Conservation (phyloP, 768 basidiomycete species). For the Tremella yokohamensis region DNA sequence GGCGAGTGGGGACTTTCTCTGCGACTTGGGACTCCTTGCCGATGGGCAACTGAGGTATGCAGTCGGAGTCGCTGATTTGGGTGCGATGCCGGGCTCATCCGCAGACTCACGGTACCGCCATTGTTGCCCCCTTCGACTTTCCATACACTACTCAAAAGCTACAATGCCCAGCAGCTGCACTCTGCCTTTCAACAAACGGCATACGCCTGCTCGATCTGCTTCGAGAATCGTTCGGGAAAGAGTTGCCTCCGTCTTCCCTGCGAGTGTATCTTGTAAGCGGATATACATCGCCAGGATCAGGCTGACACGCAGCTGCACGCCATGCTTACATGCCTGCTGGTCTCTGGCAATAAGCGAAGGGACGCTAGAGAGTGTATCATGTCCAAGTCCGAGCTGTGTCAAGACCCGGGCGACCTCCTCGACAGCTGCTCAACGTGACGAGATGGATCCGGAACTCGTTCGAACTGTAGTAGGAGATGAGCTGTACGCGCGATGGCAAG, state of each 20-base stretch:
- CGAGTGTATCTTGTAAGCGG: constrained; percentile 64
- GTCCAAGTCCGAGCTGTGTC: constrained; percentile 76
- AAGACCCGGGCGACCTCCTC: constrained; percentile 52
- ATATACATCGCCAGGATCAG: neutral
- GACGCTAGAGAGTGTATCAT: constrained; percentile 68
- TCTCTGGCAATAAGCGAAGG: constrained; percentile 74
- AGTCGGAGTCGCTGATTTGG: neutral
- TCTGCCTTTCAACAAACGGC: constrained; percentile 61
- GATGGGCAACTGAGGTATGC: constrained; percentile 24
- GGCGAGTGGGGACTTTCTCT: constrained; percentile 35
- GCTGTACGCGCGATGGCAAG: constrained; percentile 68
- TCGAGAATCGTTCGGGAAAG: constrained; percentile 68
- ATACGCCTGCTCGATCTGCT: constrained; percentile 72
- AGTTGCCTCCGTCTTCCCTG: constrained; percentile 69
- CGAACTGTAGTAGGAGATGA: constrained; percentile 65
- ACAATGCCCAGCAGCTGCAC: constrained; percentile 33
- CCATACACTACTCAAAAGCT: constrained; percentile 32
- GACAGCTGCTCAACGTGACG: constrained; percentile 18
- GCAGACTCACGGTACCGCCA: constrained; percentile 30
- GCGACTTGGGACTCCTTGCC: constrained; percentile 23
- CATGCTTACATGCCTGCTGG: constrained; percentile 79
- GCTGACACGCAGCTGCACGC: constrained; percentile 57
- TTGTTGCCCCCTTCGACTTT: constrained; percentile 25
- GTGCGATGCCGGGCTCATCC: too few relatives aligned
- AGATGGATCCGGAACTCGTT: constrained; percentile 67